Evolutionary conservation across 2,329 filamentous ascomycete genomes (phyloP).

Genomic region (Zasmidium angulare): DNA sequence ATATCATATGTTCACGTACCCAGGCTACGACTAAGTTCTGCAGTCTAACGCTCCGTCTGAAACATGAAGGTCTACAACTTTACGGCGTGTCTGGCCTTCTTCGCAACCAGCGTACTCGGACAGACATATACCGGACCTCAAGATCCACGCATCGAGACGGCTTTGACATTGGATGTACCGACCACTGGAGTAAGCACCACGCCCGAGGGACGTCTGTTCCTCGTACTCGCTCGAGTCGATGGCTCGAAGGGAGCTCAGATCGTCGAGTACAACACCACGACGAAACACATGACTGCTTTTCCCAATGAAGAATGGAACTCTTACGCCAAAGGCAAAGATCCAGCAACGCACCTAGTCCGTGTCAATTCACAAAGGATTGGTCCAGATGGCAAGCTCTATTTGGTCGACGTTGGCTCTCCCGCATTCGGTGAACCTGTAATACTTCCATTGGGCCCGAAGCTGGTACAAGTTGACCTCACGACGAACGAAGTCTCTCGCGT

Average conservation of each 20-base stretch:
- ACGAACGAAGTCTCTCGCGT: constrained; percentile 36
- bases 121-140: not conserved
- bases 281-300: constrained; percentile 22
- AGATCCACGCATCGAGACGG: constrained; percentile 22
- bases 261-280: constrained; percentile 29
- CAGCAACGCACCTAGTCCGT: constrained; percentile 26
- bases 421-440: constrained; percentile 32
- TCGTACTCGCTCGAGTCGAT: constrained; percentile 33
- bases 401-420: constrained; percentile 35
- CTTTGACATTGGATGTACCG: constrained; percentile 23
- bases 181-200: constrained; percentile 30
- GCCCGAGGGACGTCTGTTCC: constrained; percentile 32
- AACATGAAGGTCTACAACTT: not conserved
- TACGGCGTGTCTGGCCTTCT: not conserved
- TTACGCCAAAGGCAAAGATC: constrained; percentile 27
- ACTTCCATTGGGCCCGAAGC: constrained; percentile 34
- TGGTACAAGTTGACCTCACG: constrained; percentile 36
- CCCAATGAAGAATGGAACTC: constrained; percentile 35
- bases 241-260: constrained; percentile 33
- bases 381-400: constrained; percentile 35
- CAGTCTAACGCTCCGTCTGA: not conserved
- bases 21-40: too few relatives aligned
- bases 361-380: constrained; percentile 35
- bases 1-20: too few relatives aligned
- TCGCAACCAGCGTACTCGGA: not conserved